Conservation (phyloP, 2,329 filamentous ascomycete species). For the Ceratocystis albifundus region DNA sequence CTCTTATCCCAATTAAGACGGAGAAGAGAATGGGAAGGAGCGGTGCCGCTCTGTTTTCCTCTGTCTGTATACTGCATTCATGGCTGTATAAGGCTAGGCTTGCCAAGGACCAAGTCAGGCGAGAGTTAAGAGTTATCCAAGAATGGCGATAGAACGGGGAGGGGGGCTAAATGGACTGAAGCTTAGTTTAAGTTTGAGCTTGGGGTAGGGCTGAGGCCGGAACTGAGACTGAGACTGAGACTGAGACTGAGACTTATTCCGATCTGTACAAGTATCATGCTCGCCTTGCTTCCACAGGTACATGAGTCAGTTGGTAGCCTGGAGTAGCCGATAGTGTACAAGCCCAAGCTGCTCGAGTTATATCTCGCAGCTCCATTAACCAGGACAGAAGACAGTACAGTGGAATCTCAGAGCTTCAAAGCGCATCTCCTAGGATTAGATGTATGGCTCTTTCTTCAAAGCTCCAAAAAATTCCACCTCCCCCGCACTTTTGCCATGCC, state of each 20-base stretch:
- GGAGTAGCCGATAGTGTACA: no score
- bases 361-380: background rate
- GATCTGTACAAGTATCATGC: background rate
- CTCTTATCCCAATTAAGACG: background rate
- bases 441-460: background rate
- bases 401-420: background rate
- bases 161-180: background rate
- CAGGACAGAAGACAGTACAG: background rate
- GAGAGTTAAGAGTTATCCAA: background rate
- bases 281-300: background rate
- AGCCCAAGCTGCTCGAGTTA: background rate
- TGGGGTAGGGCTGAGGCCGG: background rate
- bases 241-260: background rate
- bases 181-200: background rate
- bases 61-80: background rate
- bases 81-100: background rate
- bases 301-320: background rate
- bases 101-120: background rate
- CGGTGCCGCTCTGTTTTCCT: background rate
- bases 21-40: background rate
- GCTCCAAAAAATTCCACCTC: slow-evolving; percentile 5
- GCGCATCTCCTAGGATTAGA: background rate
- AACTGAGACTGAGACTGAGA: background rate
- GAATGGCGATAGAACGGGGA: background rate
- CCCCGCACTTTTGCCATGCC: slow-evolving; percentile 8